Evolutionary conservation across 768 basidiomycete species (phyloP), one percentile per base, ranked within the genome.

Genomic region (Termitomyces sp.): DNA sequence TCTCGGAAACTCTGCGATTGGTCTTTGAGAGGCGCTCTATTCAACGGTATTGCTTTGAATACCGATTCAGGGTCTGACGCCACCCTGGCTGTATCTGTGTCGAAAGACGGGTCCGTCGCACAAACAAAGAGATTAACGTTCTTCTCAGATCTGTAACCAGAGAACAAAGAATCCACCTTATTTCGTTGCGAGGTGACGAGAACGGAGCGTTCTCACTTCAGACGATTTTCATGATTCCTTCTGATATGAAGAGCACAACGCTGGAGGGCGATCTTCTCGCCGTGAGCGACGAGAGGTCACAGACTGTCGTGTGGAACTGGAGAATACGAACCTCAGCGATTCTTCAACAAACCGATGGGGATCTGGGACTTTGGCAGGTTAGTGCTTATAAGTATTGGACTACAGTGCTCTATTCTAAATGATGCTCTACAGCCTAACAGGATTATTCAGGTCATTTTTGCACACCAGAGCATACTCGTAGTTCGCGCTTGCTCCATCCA

Each of bases 271-370:
- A 83, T 49, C 32, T 84, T 5, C 62, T 88, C 3, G 83, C 79
- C 0, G 65, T 85, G 33, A 77, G 79, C 49, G 81, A 88, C 55
- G 75, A 83, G 45, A 63, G 68, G 13, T 71, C 76, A 0, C 74
- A 77, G 48, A 82, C 81, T 0, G 66, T 75, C n/a, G 68, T 88
- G 40, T 73, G 75, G 63, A 79, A 88, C 57, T 86, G 83, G 83
- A 74, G 67, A 57, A 70, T 72, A 0, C 70, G 72, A 29, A 71
- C 72, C 1, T 76, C 72, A 18, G 84, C 81, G 0, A 61, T 80
- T 3, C 66, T 85, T 18, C 70, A 72, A 47, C 73, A 78, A 57
- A 59, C 66, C 0, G 64, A 55, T 42, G 57, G 70, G n/a, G 59
- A 67, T 50, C 43, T 62, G 41, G 61, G 66, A 47, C 40, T 64